These are phyloP conservation scores for Pseudevernia furfuracea DNA, from an alignment of 495 filamentous ascomycete species.

Conservation along the genomic window DNA sequence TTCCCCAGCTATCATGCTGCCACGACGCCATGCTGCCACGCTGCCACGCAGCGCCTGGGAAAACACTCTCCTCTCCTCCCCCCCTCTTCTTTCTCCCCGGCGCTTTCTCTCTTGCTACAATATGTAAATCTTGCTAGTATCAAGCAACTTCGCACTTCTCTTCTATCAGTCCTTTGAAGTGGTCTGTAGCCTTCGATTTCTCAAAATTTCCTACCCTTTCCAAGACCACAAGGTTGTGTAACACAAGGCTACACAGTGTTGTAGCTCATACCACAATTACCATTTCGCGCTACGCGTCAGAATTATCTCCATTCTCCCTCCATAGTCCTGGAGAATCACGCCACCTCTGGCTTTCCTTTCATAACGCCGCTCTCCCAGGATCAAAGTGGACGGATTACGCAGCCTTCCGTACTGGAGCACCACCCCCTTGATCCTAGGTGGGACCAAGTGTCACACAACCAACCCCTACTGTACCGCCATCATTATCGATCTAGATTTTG, in stretches of 20 bases:
- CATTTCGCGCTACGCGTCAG: neutral
- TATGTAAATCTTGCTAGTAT: neutral
- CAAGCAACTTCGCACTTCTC: neutral
- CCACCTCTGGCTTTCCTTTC: neutral
- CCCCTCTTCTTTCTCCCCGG: neutral
- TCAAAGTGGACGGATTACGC: neutral
- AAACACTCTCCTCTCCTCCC: neutral
- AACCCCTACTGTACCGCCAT: neutral
- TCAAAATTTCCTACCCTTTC: neutral
- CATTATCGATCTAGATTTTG: neutral
- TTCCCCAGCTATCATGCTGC: neutral
- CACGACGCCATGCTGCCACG: no score
- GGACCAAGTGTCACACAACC: neutral
- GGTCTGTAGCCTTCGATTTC: neutral
- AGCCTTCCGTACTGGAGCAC: neutral
- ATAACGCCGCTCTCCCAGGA: neutral
- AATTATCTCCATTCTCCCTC: neutral
- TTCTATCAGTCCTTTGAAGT: neutral
- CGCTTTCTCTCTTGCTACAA: neutral
- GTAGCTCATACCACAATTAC: neutral
- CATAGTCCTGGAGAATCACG: neutral
- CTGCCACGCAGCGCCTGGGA: neutral
- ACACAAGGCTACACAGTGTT: neutral
- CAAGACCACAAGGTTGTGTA: neutral
- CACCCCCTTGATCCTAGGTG: neutral